Base-by-base conservation (phyloP, 2,329 filamentous ascomycete species). In the Davidsoniella virescens region DNA sequence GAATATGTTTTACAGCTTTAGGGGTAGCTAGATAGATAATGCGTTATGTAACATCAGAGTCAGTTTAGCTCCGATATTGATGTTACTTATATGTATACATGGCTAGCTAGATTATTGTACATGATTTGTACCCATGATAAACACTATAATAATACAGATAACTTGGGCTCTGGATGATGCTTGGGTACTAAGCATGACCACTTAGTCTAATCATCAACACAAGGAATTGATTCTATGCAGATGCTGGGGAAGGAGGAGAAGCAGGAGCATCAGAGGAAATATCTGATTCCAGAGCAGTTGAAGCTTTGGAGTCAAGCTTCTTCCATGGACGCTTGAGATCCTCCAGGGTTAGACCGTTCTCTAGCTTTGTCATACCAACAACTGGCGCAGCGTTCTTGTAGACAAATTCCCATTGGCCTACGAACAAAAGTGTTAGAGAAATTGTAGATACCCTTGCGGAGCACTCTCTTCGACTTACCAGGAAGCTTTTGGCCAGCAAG, bases 401-500 rank as follows among this genome's bases (percentile, higher is more conserved):
- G 33, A 95, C 87, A 62, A 96, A 94, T 62, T 95, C 87, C 70
- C 87, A 98, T 62, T 83, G 72, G 2, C 84, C 84, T 84, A 50
- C 12, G 44, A 12, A 47, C 20, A 12, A 43, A 9, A 18, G 20
- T 39, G 49, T 63, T 56, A 62, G 60, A 47, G 44, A 20, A 9
- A 12, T 5, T 26, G 10, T 12, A 23, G 9, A 10, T 33, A 39
- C 2, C 18, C 10, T 26, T 14, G 10, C 14, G 17, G 8, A 9
- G 20, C 18, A 5, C 8, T 47, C 57, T 43, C 7, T 5, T 23
- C 16, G 25, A 68, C 78, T 64, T 68, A 87, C 86, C 87, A 47
- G 92, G 92, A 65, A 98, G 70, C 70, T 98, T 98, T 67, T 93
- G 87, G 40, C 86, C 92, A 14, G 92, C 92, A 63, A 98, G 69